Percentiles rank a stretch among this genome's conserved stretches.
These are phyloP conservation scores for Aciculosporium take DNA, from an alignment of 2,329 filamentous ascomycete species.

Conservation along the genomic window DNA sequence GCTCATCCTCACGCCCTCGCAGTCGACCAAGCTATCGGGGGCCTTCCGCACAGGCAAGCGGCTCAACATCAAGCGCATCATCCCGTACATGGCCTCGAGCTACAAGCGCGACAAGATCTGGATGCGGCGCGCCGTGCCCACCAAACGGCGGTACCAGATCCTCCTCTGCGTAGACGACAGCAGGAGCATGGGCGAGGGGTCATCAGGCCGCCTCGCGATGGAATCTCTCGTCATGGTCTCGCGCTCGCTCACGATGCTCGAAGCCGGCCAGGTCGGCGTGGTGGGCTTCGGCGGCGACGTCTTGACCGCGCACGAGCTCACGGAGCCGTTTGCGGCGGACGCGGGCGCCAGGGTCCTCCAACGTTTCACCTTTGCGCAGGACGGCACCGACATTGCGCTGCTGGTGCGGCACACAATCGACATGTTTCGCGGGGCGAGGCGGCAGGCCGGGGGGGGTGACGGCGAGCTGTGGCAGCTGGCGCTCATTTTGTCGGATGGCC, in stretches of 20 bases:
- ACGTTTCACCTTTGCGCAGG: conserved; percentile 73
- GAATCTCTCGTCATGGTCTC: conserved; percentile 89
- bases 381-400: conserved; percentile 69
- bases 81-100: conserved; percentile 93
- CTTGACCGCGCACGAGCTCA: conserved; percentile 74
- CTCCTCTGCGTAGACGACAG: conserved; percentile 95
- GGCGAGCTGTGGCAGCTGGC: conserved; percentile 88
- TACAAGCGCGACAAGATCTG: conserved; percentile 99
- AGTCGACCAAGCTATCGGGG: conserved; percentile 89
- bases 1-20: conserved; percentile 84
- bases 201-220: conserved; percentile 67
- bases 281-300: conserved; percentile 78
- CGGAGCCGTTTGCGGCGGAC: conserved; percentile 59
- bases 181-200: conserved; percentile 76
- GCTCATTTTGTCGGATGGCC: conserved; percentile 82
- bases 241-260: conserved; percentile 76
- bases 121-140: conserved; percentile 87
- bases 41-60: conserved; percentile 96
- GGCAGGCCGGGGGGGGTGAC: conserved; percentile 28
- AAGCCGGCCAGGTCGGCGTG: conserved; percentile 85
- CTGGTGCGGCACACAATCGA: conserved; percentile 67
- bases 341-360: conserved; percentile 74
- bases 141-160: conserved; percentile 91
- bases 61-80: conserved; percentile 98
- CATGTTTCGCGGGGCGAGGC: conserved; percentile 64